Evolutionary conservation across 768 basidiomycete species (phyloP), one percentile per base, ranked within the genome.

Genomic region (Mycena haematopus): DNA sequence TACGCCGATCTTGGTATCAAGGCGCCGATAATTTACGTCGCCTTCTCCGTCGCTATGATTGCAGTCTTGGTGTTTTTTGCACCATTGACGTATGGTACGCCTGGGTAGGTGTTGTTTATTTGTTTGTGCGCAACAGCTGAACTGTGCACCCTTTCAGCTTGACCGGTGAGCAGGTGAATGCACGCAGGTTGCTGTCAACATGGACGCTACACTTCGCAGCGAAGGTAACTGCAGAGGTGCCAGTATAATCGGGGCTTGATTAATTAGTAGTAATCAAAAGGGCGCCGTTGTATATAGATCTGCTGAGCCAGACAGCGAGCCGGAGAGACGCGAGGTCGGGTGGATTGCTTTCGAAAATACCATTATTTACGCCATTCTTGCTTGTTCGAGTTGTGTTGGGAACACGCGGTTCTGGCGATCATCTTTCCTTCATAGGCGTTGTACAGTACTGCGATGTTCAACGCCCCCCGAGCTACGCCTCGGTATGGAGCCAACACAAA

Each of bases 151-250:
- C 46, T 24, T 63, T 27, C 36, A 96, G 95, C 45, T 80, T 99
- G 77, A 87, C 89, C 42, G 93, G 95, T 21, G 89, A 93, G 29
- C 78, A 87, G 71, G 94, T 99, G 67, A 94, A 95, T 74, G 80
- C 86, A 69, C 86, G 92, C 74, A 85, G 94, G 62, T 75, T 99
- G 38, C 78, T 98, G 58, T 86, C 88, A 27, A 91, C 89, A 60
- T 99, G 96, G 96, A 96, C 95, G 35, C 80, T 99, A 72, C 95
- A 98, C 79, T 95, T 94, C 71, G 91, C 91, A 33, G 90, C 86
- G 27, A 93, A 92, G 52, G 56, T 61, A 1, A 66, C 62, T 6
- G 65, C 60, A 15, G 65, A 68, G 31, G 58, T 52, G n/a, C 60
- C 55, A 25, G 36, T 65, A 57, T 62, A 56, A 56, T 22, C 42